A percentile compares a stretch with the other conserved stretches of the same genome.
Evolutionary conservation across 306 rosid species (phyloP).

Genomic region (Begonia masoniana): DNA sequence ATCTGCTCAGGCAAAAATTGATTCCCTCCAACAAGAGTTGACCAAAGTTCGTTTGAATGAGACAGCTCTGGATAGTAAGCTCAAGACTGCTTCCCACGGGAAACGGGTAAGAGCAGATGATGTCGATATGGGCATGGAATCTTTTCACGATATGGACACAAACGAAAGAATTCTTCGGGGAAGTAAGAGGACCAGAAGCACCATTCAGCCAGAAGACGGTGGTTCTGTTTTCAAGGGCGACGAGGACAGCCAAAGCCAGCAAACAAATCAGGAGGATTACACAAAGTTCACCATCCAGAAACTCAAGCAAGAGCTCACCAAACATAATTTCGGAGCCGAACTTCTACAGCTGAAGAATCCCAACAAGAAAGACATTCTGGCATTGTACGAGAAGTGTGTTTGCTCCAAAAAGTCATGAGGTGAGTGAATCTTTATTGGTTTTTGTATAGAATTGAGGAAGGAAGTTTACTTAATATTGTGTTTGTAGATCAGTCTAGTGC

Average conservation of each 20-base stretch:
- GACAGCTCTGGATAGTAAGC: constrained; percentile 62
- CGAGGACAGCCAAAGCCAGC: constrained; percentile 66
- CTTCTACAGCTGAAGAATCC: constrained; percentile 74
- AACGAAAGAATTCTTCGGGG: constrained; percentile 43
- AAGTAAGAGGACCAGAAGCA: constrained; percentile 57
- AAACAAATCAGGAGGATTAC: constrained; percentile 50
- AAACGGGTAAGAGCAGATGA: constrained; percentile 66
- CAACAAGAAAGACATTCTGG: constrained; percentile 57
- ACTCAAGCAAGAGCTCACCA: constrained; percentile 90
- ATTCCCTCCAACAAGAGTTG: constrained; percentile 71
- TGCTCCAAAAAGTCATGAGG: constrained; percentile 41
- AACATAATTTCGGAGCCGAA: constrained; percentile 69
- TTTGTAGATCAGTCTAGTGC: constrained; percentile 9
- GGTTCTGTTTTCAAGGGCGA: constrained; percentile 67
- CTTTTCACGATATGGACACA: constrained; percentile 59
- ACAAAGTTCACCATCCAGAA: constrained; percentile 66
- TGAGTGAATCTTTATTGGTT: constrained; percentile 8
- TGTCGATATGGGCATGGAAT: constrained; percentile 44
- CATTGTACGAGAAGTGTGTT: constrained; percentile 66
- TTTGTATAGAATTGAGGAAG: constrained; percentile 15
- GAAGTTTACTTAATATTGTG: constrained; percentile 9
- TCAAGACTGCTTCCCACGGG: constrained; percentile 55
- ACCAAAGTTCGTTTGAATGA: constrained; percentile 72
- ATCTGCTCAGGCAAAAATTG: constrained; percentile 81
- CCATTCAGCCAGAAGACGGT: constrained; percentile 70